Evolutionary conservation across 441 rosid genomes (phyloP).

Genomic region (Erodium texanum): DNA sequence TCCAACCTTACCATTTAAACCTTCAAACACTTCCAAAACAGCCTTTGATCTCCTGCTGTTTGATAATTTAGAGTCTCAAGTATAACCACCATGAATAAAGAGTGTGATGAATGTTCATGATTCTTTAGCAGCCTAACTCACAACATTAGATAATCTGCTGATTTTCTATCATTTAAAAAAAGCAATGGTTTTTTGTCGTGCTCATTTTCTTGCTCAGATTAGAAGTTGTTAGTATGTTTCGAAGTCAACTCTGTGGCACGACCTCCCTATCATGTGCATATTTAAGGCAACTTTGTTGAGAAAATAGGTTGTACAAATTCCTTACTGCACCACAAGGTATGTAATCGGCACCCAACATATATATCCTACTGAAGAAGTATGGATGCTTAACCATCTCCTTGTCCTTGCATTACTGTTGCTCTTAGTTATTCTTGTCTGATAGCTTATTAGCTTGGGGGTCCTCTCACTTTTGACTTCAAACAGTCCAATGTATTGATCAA

Average conservation of each 20-base stretch:
- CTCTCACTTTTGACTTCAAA: neutral
- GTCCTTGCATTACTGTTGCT: neutral
- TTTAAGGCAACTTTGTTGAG: neutral
- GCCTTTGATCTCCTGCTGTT: neutral
- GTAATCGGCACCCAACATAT: neutral
- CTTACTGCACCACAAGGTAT: neutral
- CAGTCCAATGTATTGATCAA: neutral
- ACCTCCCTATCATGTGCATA: neutral
- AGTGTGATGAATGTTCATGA: neutral
- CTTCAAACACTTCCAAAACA: neutral
- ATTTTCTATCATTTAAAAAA: neutral
- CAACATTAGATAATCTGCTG: neutral
- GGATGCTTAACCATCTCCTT: neutral
- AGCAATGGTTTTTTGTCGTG: neutral
- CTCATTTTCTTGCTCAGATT: neutral
- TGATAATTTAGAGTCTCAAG: neutral
- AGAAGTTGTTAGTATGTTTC: neutral
- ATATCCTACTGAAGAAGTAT: neutral
- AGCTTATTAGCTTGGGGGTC: neutral
- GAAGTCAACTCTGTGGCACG: neutral
- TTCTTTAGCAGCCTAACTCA: neutral
- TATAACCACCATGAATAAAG: neutral
- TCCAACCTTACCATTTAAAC: neutral
- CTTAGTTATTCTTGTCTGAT: neutral
- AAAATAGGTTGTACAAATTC: neutral